Evolutionary conservation across 2,329 filamentous ascomycete species (phyloP).

Genomic region (Monosporascus sp.): DNA sequence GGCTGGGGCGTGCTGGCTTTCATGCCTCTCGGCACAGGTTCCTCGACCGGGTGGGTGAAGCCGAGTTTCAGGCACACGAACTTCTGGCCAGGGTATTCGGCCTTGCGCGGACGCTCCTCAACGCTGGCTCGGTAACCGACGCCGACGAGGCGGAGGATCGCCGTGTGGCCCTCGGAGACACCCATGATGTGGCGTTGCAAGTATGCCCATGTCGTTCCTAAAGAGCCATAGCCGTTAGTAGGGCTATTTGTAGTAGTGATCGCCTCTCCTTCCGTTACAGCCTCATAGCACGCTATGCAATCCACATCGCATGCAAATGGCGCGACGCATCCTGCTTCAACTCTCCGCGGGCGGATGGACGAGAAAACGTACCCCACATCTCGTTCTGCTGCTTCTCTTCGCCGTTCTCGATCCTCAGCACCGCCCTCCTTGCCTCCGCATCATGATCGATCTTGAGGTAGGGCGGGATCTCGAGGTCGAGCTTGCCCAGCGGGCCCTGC

Average conservation of each 20-base stretch:
- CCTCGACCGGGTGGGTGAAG: slow-evolving; percentile 91
- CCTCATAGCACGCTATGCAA: too few species aligned
- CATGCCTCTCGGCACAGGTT: slow-evolving; percentile 76
- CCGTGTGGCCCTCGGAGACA: slow-evolving; percentile 93
- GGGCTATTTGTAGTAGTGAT: too few species aligned
- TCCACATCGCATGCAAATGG: too few species aligned
- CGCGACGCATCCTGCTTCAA: too few species aligned
- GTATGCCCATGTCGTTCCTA: slow-evolving; percentile 86
- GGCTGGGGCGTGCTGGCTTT: slow-evolving; percentile 85
- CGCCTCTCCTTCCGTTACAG: too few species aligned
- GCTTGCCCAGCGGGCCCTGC: slow-evolving; percentile 73
- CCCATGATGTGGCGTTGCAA: slow-evolving; percentile 87
- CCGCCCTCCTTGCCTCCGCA: slow-evolving; percentile 54
- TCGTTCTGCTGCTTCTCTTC: slow-evolving; percentile 70
- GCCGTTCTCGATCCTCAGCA: slow-evolving; percentile 64
- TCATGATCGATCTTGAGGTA: slow-evolving; percentile 73
- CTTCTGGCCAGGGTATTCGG: slow-evolving; percentile 74
- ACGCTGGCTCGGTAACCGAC: slow-evolving; percentile 92
- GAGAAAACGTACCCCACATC: slow-evolving; percentile 75
- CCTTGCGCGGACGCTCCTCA: slow-evolving; percentile 68
- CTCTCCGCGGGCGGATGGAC: too few species aligned
- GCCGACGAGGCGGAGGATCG: slow-evolving; percentile 86
- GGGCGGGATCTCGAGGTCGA: slow-evolving; percentile 72
- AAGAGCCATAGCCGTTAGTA: neutral
- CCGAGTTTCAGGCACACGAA: slow-evolving; percentile 94